Conservation (phyloP, 2,329 filamentous ascomycete species). For the Claviceps cyperi region DNA sequence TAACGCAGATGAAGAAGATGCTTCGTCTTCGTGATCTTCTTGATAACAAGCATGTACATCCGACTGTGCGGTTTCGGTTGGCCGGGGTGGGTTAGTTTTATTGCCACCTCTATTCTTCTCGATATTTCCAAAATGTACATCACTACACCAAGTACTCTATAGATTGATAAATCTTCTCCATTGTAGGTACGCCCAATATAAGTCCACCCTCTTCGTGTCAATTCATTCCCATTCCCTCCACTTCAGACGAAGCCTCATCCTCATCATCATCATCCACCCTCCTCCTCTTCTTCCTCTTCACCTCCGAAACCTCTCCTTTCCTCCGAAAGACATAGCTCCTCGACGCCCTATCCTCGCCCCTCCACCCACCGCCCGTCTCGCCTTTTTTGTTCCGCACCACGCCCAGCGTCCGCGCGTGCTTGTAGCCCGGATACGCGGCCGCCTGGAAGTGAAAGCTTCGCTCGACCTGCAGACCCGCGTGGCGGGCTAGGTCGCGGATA, state of each 20-base stretch:
- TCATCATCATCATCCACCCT: background rate
- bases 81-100: no score
- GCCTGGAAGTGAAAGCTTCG: constrained; percentile 57
- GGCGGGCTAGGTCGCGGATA: constrained; percentile 69
- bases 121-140: no score
- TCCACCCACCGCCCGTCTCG: constrained; percentile 28
- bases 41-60: no score
- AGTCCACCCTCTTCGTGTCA: constrained; percentile 3
- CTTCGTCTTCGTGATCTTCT: no score
- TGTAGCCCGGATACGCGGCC: constrained; percentile 56
- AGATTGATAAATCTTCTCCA: no score
- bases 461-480: constrained; percentile 56
- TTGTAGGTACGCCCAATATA: constrained; percentile 2
- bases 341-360: constrained; percentile 28
- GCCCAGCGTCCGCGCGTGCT: constrained; percentile 58
- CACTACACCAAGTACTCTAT: no score
- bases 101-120: no score
- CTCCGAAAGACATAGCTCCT: constrained; percentile 49
- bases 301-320: constrained; percentile 33
- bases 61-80: no score
- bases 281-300: constrained; percentile 18
- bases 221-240: constrained; percentile 10
- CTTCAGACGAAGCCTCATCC: constrained; percentile 5
- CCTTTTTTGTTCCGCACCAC: constrained; percentile 37
- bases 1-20: no score